phyloP scores from a whole-genome alignment of 345 rosid species.

The Pistacia integerrima region DNA sequence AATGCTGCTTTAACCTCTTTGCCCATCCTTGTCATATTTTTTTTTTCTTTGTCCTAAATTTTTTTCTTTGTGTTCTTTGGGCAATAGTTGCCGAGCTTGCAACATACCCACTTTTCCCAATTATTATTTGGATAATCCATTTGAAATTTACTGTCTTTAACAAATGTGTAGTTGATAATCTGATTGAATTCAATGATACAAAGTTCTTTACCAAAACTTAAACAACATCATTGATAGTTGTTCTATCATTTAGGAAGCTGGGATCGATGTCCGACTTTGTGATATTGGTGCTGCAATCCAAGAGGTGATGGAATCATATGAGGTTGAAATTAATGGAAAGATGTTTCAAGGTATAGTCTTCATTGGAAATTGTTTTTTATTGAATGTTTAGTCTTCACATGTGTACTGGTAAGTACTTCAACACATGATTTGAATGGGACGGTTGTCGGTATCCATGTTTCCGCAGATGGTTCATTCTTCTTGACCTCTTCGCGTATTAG shows the following conservation, averaged over 20 bases:
- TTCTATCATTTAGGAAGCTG: constrained; percentile 68
- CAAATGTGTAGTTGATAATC: neutral
- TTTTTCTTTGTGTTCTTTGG: neutral
- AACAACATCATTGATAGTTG: neutral
- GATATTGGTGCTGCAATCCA: constrained; percentile 98
- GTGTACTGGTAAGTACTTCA: neutral
- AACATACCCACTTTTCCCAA: neutral
- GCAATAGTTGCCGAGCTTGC: neutral
- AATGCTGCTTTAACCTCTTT: neutral
- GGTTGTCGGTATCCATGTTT: constrained; percentile 4
- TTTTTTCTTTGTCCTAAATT: neutral
- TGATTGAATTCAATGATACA: neutral
- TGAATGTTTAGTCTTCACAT: neutral
- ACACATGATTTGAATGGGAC: neutral
- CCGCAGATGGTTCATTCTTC: constrained; percentile 1
- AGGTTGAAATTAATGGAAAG: constrained; percentile 96
- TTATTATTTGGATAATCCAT: neutral
- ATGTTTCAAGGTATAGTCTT: constrained; percentile 74
- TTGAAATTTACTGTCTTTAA: constrained; percentile 2
- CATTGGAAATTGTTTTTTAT: neutral
- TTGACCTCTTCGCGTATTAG: neutral
- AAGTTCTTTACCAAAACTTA: neutral
- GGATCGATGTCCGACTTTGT: constrained; percentile 94
- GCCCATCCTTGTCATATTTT: neutral
- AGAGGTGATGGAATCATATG: constrained; percentile 98